Conservation (phyloP, 805 yeast genomes). For the Kazachstania psychrophila region DNA sequence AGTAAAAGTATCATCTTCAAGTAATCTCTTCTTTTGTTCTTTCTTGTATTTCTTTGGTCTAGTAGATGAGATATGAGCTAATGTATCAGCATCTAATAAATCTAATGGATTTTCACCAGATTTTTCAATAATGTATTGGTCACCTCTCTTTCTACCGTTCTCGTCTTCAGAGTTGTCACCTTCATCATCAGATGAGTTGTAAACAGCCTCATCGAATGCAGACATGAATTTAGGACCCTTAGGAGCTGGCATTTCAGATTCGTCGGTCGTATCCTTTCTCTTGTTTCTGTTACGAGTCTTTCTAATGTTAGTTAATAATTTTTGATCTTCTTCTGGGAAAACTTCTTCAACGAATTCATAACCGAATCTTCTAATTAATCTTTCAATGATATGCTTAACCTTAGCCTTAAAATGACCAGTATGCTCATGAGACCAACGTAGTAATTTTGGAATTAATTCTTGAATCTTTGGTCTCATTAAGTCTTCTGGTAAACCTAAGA, state of each 20-base stretch:
- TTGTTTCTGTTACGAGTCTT: slow-evolving; percentile 79
- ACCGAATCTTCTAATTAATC: slow-evolving; percentile 87
- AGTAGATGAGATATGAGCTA: slow-evolving; percentile 82
- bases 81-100: slow-evolving; percentile 72
- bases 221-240: slow-evolving; percentile 54
- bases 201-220: slow-evolving; percentile 87
- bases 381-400: slow-evolving; percentile 86
- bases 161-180: slow-evolving; percentile 42
- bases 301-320: slow-evolving; percentile 73
- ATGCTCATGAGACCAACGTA: slow-evolving; percentile 94
- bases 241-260: slow-evolving; percentile 11
- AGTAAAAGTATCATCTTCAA: slow-evolving; percentile 24
- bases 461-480: slow-evolving; percentile 56
- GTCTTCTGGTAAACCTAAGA: slow-evolving; percentile 72
- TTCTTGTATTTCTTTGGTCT: slow-evolving; percentile 56
- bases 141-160: slow-evolving; percentile 16
- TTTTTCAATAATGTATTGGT: slow-evolving; percentile 63
- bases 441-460: slow-evolving; percentile 57
- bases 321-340: slow-evolving; percentile 86
- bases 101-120: slow-evolving; percentile 74
- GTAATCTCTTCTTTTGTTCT: slow-evolving; percentile 30
- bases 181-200: slow-evolving; percentile 61
- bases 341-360: slow-evolving; percentile 67
- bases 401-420: slow-evolving; percentile 90
- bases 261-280: slow-evolving; percentile 41